These are phyloP conservation scores for Aureobasidium sp. DNA, from an alignment of 2,329 filamentous ascomycete species.

Conservation along the genomic window DNA sequence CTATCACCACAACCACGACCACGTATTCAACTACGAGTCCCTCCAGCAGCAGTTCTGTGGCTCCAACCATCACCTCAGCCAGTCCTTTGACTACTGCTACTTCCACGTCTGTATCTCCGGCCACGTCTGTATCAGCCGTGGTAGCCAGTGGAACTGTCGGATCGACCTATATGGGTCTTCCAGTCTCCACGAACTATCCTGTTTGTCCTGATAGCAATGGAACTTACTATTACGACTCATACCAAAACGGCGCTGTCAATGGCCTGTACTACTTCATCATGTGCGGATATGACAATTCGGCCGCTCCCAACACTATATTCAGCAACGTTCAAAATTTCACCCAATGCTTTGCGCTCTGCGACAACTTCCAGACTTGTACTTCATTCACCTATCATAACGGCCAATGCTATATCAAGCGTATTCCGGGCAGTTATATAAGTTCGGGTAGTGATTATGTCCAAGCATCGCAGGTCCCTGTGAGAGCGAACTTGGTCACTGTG, in stretches of 20 bases:
- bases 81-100: too few species aligned
- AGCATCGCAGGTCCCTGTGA: conserved; percentile 15
- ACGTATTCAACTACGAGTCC: background rate
- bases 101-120: background rate
- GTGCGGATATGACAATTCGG: conserved; percentile 6
- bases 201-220: conserved; percentile 12
- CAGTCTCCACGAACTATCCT: background rate
- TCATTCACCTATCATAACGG: too few species aligned
- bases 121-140: conserved; percentile 3
- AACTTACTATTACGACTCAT: conserved; percentile 17
- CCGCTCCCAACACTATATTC: background rate
- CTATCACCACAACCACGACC: conserved; percentile 7
- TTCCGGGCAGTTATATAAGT: too few species aligned
- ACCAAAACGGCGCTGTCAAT: background rate
- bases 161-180: conserved; percentile 1
- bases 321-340: too few species aligned
- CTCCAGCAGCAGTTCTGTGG: too few species aligned
- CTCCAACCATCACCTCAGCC: too few species aligned
- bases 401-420: too few species aligned
- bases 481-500: conserved; percentile 3
- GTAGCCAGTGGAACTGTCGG: background rate
- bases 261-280: conserved; percentile 20
- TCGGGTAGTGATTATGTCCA: background rate
- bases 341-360: too few species aligned
- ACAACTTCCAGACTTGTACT: too few species aligned